Base-by-base conservation (phyloP, 2,329 filamentous ascomycete species). In the Neopestalotiopsis rosae region DNA sequence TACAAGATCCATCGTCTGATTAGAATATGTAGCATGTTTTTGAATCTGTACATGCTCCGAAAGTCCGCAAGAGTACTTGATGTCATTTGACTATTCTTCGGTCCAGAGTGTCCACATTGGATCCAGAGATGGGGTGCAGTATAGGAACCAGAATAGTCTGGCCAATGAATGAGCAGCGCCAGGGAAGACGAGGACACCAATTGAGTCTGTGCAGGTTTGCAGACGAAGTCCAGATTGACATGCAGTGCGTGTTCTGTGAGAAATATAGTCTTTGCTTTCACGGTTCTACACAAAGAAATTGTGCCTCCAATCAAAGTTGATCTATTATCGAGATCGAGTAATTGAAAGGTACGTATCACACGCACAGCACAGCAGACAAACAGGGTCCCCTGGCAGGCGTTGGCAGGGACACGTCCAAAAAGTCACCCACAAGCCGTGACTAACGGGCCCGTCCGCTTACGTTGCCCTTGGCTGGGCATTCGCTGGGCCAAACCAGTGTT, bases 401-500 rank as follows among this genome's bases (percentile, higher is more conserved):
- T 38, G 34, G 34, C 34, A 38, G 34, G 34, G 34, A 7, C 34
- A 38, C 45, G 45, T 52, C 45, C 42, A 17, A 52, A 52, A 52
- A 52, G n/a, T 24, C 17, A 30, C 59, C 59, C 59, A 62, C 59
- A 62, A 62, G 59, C 59, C 62, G 45, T 65, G 30, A 56, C 38
- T 20, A 34, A 13, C 64, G 32, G 52, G 45, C 42, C 13, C 52
- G 34, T 49, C 65, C 65, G 65, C 65, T 67, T 67, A 67, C 65
- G 65, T 49, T 42, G 65, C 30, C 64, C 38, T 28, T 34, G 20
- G 30, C 64, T 66, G 64, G 45, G 64, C 49, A 38, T 38, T 38
- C 10, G 34, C 34, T 38, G 34, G 34, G 34, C 34, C 34, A 66
- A 66, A 57, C 45, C 38, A 38, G 52, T 24, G 56, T 61, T 38